These are phyloP conservation scores for Aspergillus niger DNA, from an alignment of 2,329 filamentous ascomycete genomes.

Conservation along the genomic window DNA sequence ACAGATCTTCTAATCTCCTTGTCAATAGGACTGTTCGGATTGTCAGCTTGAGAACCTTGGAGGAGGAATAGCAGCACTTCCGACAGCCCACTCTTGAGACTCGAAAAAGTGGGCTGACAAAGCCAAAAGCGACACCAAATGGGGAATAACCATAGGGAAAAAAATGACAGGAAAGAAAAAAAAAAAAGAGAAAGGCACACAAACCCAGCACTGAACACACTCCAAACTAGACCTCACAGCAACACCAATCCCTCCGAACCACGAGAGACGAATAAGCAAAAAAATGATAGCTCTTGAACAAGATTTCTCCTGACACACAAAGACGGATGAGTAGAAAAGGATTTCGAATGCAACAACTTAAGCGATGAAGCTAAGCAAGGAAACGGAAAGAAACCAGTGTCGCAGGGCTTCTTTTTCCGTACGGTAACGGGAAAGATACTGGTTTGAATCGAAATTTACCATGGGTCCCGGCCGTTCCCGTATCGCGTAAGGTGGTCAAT, in stretches of 20 bases:
- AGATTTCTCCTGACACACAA: neutral
- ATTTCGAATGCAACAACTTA: constrained; percentile 10
- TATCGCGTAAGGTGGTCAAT: constrained; percentile 38
- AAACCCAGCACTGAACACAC: constrained; percentile 12
- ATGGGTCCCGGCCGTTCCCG: constrained; percentile 44
- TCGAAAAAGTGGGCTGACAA: constrained; percentile 30
- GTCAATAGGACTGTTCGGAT: constrained; percentile 24
- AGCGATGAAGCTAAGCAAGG: constrained; percentile 21
- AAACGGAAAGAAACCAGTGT: constrained; percentile 6
- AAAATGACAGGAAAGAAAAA: constrained; percentile 13
- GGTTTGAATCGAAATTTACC: constrained; percentile 24
- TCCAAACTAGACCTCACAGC: constrained; percentile 21
- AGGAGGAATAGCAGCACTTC: constrained; percentile 28
- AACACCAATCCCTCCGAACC: constrained; percentile 29
- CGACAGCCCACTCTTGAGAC: constrained; percentile 31
- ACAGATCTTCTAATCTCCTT: constrained; percentile 27
- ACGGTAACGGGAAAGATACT: neutral
- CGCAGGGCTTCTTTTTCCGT: constrained; percentile 7
- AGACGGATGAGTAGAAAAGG: constrained; percentile 13
- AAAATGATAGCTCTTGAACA: constrained; percentile 4
- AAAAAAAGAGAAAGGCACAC: constrained; percentile 16
- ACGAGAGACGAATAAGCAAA: constrained; percentile 16
- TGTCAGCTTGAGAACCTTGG: constrained; percentile 34
- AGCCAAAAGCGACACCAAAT: constrained; percentile 18
- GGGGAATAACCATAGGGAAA: constrained; percentile 15